A percentile compares a stretch with the other conserved stretches of the same genome.
These are phyloP conservation scores for Diaporthe vexans DNA, from an alignment of 2,329 filamentous ascomycete genomes.

Conservation along the genomic window DNA sequence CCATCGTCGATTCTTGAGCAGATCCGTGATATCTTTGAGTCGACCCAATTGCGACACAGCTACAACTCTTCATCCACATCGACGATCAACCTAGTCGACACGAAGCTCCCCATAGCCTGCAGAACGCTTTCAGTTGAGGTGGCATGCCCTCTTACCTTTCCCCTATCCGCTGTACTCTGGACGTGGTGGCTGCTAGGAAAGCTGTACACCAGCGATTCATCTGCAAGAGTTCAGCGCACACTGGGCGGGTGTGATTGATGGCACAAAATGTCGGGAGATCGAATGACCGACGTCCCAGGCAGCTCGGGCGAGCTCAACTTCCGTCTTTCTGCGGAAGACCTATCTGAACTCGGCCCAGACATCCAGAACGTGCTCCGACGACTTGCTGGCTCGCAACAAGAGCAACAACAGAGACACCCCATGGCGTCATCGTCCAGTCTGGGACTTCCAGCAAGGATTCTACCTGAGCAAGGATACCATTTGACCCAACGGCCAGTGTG, in stretches of 20 bases:
- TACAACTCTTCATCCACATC: neutral
- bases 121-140: too few relatives aligned
- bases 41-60: neutral
- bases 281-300: neutral
- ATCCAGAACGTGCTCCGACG: neutral
- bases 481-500: neutral
- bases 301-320: neutral
- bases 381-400: slow-evolving; percentile 14
- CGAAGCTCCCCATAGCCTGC: too few relatives aligned
- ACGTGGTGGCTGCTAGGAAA: neutral
- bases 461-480: neutral
- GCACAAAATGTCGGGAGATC: neutral
- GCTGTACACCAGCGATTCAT: neutral
- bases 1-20: neutral
- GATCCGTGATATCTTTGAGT: neutral
- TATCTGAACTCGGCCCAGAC: slow-evolving; percentile 5
- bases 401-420: neutral
- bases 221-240: neutral
- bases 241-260: neutral
- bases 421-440: neutral
- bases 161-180: neutral
- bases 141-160: neutral
- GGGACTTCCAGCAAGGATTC: neutral
- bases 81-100: neutral
- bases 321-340: neutral